These are phyloP conservation scores for Graphilbum fragrans DNA, from an alignment of 2,329 filamentous ascomycete species.

Conservation along the genomic window DNA sequence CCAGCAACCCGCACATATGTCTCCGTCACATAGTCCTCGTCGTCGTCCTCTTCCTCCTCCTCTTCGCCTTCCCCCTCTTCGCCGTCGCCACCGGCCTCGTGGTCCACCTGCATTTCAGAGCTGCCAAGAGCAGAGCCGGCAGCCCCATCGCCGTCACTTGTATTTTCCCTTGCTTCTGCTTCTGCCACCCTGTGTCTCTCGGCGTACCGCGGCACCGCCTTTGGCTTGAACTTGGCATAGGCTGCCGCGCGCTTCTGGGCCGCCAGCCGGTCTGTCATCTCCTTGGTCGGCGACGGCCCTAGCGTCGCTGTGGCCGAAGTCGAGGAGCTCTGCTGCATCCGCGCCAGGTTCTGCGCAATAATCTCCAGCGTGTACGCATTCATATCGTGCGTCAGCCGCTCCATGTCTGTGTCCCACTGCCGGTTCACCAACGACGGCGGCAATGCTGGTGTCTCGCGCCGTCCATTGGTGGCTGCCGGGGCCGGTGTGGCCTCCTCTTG, in stretches of 20 bases:
- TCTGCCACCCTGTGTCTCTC: too few relatives aligned
- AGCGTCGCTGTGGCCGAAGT: conserved; percentile 15
- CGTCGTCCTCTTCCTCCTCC: conserved; percentile 27
- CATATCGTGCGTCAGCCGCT: conserved; percentile 41
- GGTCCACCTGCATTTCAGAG: conserved; percentile 13
- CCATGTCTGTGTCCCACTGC: conserved; percentile 29
- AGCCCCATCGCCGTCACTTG: neutral
- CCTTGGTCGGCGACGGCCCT: conserved; percentile 1
- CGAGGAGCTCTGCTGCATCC: conserved; percentile 23
- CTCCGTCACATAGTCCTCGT: conserved; percentile 50
- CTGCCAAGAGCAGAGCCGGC: conserved; percentile 22
- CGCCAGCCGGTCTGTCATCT: neutral
- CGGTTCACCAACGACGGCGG: conserved; percentile 2
- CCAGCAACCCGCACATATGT: conserved; percentile 50
- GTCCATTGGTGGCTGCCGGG: neutral
- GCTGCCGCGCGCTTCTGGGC: conserved; percentile 6
- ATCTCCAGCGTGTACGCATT: conserved; percentile 46
- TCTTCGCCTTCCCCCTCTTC: conserved; percentile 26
- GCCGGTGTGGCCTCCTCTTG: neutral
- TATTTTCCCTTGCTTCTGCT: too few relatives aligned
- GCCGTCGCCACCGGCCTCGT: conserved; percentile 14
- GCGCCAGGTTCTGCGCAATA: conserved; percentile 40
- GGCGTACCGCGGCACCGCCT: conserved; percentile 6
- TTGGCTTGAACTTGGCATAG: conserved; percentile 10
- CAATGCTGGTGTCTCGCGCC: neutral